Conservation (phyloP, 208 protist species). For the Endotrypanum monterogeii region DNA sequence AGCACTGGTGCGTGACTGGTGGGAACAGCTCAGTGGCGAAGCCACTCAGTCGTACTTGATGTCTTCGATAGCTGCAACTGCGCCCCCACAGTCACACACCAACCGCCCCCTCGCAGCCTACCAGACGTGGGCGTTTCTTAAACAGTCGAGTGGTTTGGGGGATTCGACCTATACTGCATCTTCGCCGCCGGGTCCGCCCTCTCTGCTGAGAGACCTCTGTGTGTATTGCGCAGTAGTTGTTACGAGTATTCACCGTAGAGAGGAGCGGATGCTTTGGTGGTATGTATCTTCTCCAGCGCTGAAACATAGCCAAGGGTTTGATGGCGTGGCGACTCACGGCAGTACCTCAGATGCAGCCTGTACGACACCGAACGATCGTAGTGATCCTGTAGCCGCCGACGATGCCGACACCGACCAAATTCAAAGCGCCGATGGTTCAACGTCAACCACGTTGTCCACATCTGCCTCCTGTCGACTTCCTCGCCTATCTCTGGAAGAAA, state of each 20-base stretch:
- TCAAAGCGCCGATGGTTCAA: neutral
- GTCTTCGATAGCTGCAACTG: no score
- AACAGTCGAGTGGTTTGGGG: neutral
- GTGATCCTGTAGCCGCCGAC: neutral
- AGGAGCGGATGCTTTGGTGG: conserved; percentile 10
- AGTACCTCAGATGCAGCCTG: neutral
- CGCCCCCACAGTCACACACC: neutral
- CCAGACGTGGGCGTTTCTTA: neutral
- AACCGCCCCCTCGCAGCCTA: neutral
- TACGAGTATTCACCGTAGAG: conserved; percentile 8
- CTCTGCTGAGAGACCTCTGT: neutral
- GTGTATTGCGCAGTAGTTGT: conserved; percentile 15
- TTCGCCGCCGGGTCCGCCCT: neutral
- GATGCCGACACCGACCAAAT: neutral
- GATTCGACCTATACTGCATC: neutral
- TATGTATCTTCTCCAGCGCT: neutral
- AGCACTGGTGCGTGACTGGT: conserved; percentile 19
- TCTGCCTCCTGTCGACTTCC: neutral
- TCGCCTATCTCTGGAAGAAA: conserved; percentile 5
- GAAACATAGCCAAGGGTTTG: neutral
- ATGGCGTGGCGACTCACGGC: neutral
- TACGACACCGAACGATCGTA: neutral
- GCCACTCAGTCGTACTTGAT: neutral
- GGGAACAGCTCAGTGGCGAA: conserved; percentile 3
- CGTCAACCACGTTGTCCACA: neutral